Base-by-base conservation (phyloP, 805 yeast species). In the Vanderwaltozyma verrucispora region DNA sequence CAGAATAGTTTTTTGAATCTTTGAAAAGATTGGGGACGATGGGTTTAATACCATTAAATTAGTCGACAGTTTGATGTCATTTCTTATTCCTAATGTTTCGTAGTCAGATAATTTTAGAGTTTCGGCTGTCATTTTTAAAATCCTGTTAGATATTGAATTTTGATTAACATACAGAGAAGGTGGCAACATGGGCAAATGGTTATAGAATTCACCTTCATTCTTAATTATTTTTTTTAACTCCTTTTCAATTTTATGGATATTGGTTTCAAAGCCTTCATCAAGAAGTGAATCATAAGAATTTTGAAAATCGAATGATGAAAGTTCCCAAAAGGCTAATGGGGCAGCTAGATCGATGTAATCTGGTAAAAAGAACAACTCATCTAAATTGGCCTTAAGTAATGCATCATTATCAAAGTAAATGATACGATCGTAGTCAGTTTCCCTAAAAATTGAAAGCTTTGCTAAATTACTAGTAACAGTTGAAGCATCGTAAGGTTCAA, bases 371-470 rank as follows among this genome's bases (percentile, higher is more conserved):
- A 74, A 72, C 31, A 73, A 49, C 40, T 73, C 77, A 54, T 74
- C 79, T 48, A 75, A 42, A 32, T 65, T 54, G 5, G 19, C 11
- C 14, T 51, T 43, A 11, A 75, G 46, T 45, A 64, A 39, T 2
- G 77, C 67, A 54, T 77, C 84, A 8, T 77, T 65, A 51, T 78
- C 84, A 46, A 78, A 54, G 50, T 68, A 76, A 13, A 78, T 65
- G 14, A 78, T 50, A 32, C 80, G 54, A 18, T 73, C 72, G 48
- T 64, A 77, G 24, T 71, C 65, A 1, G 59, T 53, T 44, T 64
- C 63, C 36, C 66, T 62, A 50, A 77, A 77, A 1, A 73, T 66
- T 42, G 67, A 60, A 21, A 77, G 57, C 48, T 78, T 78, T 1
- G 80, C 74, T 44, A 72, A 71, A 38, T 77, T 68, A 21, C 26